These are phyloP conservation scores for Dictyostelium brefeldianum DNA, from an alignment of 78 protist genomes.

Conservation along the genomic window DNA sequence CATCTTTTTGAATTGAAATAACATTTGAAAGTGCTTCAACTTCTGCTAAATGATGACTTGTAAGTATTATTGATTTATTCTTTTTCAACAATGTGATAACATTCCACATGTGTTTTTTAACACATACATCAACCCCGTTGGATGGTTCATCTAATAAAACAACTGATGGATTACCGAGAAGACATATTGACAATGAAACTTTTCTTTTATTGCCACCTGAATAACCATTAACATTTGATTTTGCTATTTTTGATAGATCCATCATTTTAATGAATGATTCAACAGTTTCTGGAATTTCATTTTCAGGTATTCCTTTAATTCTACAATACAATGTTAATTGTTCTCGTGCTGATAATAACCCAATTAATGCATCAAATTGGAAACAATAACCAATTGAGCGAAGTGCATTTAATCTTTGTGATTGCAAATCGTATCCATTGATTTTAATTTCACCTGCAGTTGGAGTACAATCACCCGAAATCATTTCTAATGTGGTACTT, in stretches of 20 bases:
- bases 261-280: slow-evolving; percentile 75
- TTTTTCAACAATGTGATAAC: neutral
- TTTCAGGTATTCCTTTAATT: slow-evolving; percentile 77
- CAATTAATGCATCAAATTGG: slow-evolving; percentile 47
- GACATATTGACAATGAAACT: slow-evolving; percentile 74
- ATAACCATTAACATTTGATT: slow-evolving; percentile 40
- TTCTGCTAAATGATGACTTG: slow-evolving; percentile 91
- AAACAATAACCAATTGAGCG: slow-evolving; percentile 16
- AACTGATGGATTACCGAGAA: slow-evolving; percentile 7
- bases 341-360: slow-evolving; percentile 69
- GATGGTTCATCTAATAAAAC: slow-evolving; percentile 89
- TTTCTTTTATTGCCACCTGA: slow-evolving; percentile 91
- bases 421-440: slow-evolving; percentile 28
- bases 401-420: slow-evolving; percentile 5
- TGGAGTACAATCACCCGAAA: slow-evolving; percentile 85
- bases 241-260: slow-evolving; percentile 40
- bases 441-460: slow-evolving; percentile 69
- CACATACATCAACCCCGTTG: slow-evolving; percentile 77
- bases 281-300: slow-evolving; percentile 27
- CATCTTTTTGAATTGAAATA: slow-evolving; percentile 48
- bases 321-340: slow-evolving; percentile 58
- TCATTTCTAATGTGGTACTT: slow-evolving; percentile 87
- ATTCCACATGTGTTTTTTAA: slow-evolving; percentile 81
- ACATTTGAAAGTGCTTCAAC: slow-evolving; percentile 5
- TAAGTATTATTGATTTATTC: slow-evolving; percentile 71